These are phyloP conservation scores for Trichoderma endophyticum DNA, from an alignment of 2,329 filamentous ascomycete genomes.

Conservation along the genomic window DNA sequence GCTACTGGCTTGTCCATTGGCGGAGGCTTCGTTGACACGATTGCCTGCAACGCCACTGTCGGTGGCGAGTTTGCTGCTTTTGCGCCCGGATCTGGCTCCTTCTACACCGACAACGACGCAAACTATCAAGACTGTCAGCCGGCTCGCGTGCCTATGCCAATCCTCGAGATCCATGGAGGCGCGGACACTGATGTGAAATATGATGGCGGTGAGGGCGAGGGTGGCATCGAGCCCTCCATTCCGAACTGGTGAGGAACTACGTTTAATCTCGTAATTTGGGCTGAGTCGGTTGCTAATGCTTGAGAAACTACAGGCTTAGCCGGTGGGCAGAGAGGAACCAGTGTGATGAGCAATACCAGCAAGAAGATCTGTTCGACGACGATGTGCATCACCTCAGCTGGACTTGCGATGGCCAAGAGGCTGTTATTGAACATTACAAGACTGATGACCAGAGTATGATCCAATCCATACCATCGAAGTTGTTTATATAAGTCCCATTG, in stretches of 20 bases:
- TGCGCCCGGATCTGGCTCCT: conserved; percentile 44
- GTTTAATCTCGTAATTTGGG: neutral
- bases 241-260: conserved; percentile 28
- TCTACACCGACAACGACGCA: conserved; percentile 42
- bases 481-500: neutral
- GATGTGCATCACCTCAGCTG: conserved; percentile 43
- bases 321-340: conserved; percentile 42
- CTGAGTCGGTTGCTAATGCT: neutral
- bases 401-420: conserved; percentile 37
- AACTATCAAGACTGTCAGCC: conserved; percentile 38
- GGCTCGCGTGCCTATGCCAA: conserved; percentile 36
- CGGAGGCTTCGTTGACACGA: conserved; percentile 45
- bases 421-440: conserved; percentile 44
- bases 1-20: conserved; percentile 48
- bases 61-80: conserved; percentile 44
- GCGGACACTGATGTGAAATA: conserved; percentile 43
- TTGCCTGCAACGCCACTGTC: conserved; percentile 42
- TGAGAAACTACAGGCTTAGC: conserved; percentile 30
- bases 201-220: conserved; percentile 41
- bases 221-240: conserved; percentile 40
- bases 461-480: too few species aligned
- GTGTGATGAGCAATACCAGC: conserved; percentile 32
- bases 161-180: conserved; percentile 47
- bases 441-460: conserved; percentile 37
- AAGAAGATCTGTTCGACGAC: conserved; percentile 34